Percentiles rank a stretch among this genome's conserved stretches.
phyloP scores from a whole-genome alignment of 179 eudicot species.

The Beta macrorhiza region DNA sequence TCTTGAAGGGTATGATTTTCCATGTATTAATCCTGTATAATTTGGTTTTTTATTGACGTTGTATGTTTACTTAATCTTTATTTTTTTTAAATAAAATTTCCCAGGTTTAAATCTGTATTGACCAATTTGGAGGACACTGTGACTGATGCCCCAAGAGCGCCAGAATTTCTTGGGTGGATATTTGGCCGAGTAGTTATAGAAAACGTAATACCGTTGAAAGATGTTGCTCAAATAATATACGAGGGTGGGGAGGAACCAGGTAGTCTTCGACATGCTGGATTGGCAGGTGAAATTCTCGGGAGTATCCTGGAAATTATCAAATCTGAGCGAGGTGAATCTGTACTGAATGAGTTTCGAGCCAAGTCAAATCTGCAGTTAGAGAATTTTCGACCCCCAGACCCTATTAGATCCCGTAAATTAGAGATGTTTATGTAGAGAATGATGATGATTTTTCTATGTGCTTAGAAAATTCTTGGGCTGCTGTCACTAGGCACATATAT shows the following conservation, averaged over 20 bases:
- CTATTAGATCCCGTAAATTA: conserved; percentile 46
- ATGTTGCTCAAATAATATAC: conserved; percentile 58
- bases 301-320: conserved; percentile 61
- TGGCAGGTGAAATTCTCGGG: conserved; percentile 78
- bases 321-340: conserved; percentile 62
- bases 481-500: conserved; percentile 19
- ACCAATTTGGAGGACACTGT: conserved; percentile 71
- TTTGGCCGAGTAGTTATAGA: conserved; percentile 61
- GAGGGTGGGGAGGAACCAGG: conserved; percentile 85
- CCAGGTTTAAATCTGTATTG: conserved; percentile 79
- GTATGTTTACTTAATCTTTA: neutral
- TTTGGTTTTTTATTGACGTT: neutral
- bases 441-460: conserved; percentile 26
- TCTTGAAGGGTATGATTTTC: conserved; percentile 60
- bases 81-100: neutral
- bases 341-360: conserved; percentile 49
- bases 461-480: conserved; percentile 27
- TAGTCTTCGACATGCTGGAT: conserved; percentile 60
- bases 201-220: conserved; percentile 53
- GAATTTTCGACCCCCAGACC: conserved; percentile 59
- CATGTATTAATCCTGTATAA: neutral
- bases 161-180: conserved; percentile 72
- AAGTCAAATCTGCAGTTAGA: conserved; percentile 51
- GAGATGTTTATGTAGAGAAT: conserved; percentile 54
- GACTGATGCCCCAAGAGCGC: conserved; percentile 88